Conservation (phyloP, 257 asterid species). For the Anisodus acutangulus region DNA sequence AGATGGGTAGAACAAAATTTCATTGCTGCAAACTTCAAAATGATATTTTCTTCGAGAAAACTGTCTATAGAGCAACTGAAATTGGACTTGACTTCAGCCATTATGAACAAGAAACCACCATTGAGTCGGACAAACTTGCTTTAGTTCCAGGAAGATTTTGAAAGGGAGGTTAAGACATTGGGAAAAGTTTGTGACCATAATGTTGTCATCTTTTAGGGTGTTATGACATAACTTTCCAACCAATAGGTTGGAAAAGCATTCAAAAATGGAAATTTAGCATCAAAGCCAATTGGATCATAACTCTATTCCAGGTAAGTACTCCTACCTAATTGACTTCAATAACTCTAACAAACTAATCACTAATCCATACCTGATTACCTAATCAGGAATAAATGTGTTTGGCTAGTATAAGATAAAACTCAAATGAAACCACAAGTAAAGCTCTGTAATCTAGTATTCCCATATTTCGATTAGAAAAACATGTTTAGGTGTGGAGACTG, state of each 20-base stretch:
- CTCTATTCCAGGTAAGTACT: background rate
- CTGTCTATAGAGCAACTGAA: background rate
- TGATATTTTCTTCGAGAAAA: background rate
- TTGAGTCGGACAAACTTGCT: background rate
- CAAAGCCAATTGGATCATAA: background rate
- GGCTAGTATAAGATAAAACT: background rate
- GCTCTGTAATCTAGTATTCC: background rate
- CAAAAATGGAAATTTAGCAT: background rate
- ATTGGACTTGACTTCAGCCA: background rate
- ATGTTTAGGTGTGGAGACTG: background rate
- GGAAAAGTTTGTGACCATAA: background rate
- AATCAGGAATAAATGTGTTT: background rate
- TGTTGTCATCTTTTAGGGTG: background rate
- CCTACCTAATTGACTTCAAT: background rate
- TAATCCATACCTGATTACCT: background rate
- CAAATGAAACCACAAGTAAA: conserved; percentile 1
- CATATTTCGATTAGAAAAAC: background rate
- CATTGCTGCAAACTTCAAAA: background rate
- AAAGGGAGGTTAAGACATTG: background rate
- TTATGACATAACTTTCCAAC: background rate
- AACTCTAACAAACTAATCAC: background rate
- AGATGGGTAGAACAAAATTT: background rate
- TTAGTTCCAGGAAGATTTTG: background rate
- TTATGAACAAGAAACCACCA: background rate
- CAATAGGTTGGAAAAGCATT: background rate